A percentile compares a stretch with the other conserved stretches of the same genome.
phyloP scores from a whole-genome alignment of 768 basidiomycete genomes.

The Pleurotus djamor region DNA sequence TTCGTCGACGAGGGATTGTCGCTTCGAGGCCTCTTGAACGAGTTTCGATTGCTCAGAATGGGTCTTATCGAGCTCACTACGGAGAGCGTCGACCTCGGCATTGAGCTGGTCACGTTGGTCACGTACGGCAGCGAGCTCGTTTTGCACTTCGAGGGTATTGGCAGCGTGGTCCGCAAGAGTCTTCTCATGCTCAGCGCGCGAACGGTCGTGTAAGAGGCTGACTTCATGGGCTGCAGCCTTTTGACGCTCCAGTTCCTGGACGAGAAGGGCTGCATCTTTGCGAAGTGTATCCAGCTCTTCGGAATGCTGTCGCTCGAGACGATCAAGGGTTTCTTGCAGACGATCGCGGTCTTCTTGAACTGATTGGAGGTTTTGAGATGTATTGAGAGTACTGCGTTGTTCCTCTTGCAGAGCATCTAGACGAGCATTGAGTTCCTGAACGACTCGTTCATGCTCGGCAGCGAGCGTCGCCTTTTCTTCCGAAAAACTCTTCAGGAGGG shows the following conservation, averaged over 20 bases:
- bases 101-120: constrained; percentile 43
- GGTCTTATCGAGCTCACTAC: constrained; percentile 57
- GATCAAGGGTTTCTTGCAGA: constrained; percentile 42
- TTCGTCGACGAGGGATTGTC: constrained; percentile 70
- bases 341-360: constrained; percentile 48
- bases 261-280: constrained; percentile 46
- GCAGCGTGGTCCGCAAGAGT: constrained; percentile 49
- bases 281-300: constrained; percentile 45
- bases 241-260: constrained; percentile 59
- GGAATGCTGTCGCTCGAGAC: constrained; percentile 45
- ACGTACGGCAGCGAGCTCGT: constrained; percentile 44
- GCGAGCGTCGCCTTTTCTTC: constrained; percentile 37
- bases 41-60: constrained; percentile 60
- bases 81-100: constrained; percentile 47
- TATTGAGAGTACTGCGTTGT: constrained; percentile 29
- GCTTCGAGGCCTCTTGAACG: constrained; percentile 70
- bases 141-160: constrained; percentile 44
- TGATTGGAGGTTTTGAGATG: constrained; percentile 29
- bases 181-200: constrained; percentile 39
- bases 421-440: constrained; percentile 36
- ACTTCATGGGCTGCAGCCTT: constrained; percentile 53
- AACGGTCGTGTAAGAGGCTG: constrained; percentile 40
- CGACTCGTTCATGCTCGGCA: constrained; percentile 44
- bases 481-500: constrained; percentile 37
- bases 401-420: constrained; percentile 36